These are phyloP conservation scores for Stachybotrys echinatus DNA, from an alignment of 2,329 filamentous ascomycete genomes.

Conservation along the genomic window DNA sequence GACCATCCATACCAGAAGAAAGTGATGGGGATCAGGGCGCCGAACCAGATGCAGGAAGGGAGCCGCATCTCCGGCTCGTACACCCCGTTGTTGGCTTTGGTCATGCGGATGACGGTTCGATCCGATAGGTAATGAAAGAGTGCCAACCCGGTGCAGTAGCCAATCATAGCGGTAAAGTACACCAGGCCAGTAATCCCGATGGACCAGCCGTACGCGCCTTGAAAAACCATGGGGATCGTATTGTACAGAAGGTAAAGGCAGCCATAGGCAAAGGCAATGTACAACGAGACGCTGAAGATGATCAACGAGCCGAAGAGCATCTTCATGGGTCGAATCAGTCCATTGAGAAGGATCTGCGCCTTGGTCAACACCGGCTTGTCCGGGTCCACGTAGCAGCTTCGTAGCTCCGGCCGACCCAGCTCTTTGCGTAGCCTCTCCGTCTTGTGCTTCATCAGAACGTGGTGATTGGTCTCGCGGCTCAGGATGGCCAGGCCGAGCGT, in stretches of 20 bases:
- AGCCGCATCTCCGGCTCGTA: slow-evolving; percentile 29
- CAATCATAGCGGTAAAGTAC: slow-evolving; percentile 41
- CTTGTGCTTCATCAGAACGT: slow-evolving; percentile 46
- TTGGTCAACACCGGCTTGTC: slow-evolving; percentile 13
- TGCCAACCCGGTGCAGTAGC: slow-evolving; percentile 32
- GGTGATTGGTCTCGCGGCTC: slow-evolving; percentile 35
- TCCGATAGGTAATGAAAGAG: slow-evolving; percentile 39
- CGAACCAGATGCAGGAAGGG: slow-evolving; percentile 24
- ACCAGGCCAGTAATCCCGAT: slow-evolving; percentile 41
- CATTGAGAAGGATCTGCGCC: slow-evolving; percentile 34
- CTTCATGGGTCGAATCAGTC: slow-evolving; percentile 46
- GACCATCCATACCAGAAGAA: slow-evolving; percentile 31
- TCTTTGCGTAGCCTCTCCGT: slow-evolving; percentile 36
- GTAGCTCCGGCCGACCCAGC: slow-evolving; percentile 33
- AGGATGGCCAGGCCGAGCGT: slow-evolving; percentile 18
- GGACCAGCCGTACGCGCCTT: slow-evolving; percentile 39
- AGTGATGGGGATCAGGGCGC: slow-evolving; percentile 23
- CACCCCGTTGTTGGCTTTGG: slow-evolving; percentile 33
- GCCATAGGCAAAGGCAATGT: slow-evolving; percentile 47
- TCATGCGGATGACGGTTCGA: slow-evolving; percentile 37
- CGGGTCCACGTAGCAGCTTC: slow-evolving; percentile 40
- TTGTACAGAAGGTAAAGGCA: slow-evolving; percentile 50
- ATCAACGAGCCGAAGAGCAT: slow-evolving; percentile 45
- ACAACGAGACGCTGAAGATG: slow-evolving; percentile 39
- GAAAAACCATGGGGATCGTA: slow-evolving; percentile 46